Evolutionary conservation across 495 filamentous ascomycete genomes (phyloP).

Genomic region (Annulohypoxylon nitens): DNA sequence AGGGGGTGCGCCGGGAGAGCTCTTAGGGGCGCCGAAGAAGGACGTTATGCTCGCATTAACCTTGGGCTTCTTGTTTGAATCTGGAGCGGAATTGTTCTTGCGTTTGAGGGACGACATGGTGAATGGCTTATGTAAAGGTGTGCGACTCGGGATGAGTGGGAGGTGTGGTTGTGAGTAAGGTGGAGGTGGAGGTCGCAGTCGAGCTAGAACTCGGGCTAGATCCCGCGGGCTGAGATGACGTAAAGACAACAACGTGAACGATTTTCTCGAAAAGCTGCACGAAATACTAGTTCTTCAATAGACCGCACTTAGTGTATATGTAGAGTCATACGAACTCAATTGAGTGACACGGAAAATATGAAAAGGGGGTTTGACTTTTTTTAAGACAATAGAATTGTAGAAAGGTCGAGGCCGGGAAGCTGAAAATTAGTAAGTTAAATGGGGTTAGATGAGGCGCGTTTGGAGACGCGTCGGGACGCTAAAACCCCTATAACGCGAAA

Average conservation of each 20-base stretch:
- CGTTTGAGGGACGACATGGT: slow-evolving; percentile 72
- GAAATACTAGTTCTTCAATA: neutral
- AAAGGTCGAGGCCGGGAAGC: slow-evolving; percentile 10
- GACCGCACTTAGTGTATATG: neutral
- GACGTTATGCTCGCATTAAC: slow-evolving; percentile 66
- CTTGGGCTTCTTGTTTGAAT: slow-evolving; percentile 79
- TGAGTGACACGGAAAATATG: neutral
- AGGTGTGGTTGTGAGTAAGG: neutral
- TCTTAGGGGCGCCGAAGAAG: slow-evolving; percentile 65
- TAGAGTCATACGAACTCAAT: slow-evolving; percentile 15
- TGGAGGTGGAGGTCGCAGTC: slow-evolving; percentile 15
- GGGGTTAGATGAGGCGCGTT: slow-evolving; percentile 29
- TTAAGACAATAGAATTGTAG: slow-evolving; percentile 26
- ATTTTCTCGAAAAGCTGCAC: neutral
- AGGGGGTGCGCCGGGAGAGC: slow-evolving; percentile 40
- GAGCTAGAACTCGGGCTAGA: slow-evolving; percentile 21
- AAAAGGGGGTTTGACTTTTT: neutral
- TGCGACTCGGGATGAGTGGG: neutral
- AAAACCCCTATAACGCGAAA: slow-evolving; percentile 28
- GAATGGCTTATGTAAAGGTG: neutral
- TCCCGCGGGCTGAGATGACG: slow-evolving; percentile 34
- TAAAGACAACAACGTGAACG: slow-evolving; percentile 25
- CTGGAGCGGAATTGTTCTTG: slow-evolving; percentile 67
- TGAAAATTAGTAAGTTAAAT: slow-evolving; percentile 23
- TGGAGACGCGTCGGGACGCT: slow-evolving; percentile 26